phyloP scores from a whole-genome alignment of 768 basidiomycete genomes.

The Termitomyces bulborhizus region DNA sequence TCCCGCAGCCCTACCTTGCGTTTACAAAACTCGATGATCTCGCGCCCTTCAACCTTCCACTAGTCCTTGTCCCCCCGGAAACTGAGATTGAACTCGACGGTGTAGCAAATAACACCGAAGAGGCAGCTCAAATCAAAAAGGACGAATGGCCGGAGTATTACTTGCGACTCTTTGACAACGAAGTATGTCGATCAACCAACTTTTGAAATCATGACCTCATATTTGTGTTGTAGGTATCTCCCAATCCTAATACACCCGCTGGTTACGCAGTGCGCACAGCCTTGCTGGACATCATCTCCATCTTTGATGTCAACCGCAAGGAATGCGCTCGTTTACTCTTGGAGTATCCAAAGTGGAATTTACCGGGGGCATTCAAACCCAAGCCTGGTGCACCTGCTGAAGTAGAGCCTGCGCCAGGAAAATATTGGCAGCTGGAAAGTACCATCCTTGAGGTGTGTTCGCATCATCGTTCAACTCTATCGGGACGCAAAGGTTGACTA shows the following conservation, averaged over 20 bases:
- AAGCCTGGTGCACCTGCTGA: conserved; percentile 54
- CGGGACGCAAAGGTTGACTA: not conserved
- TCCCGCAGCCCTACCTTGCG: conserved; percentile 60
- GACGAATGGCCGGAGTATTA: conserved; percentile 80
- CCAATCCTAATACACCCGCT: conserved; percentile 62
- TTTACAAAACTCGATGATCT: conserved; percentile 38
- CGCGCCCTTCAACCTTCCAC: conserved; percentile 62
- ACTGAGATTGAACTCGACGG: conserved; percentile 69
- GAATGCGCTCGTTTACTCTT: conserved; percentile 86
- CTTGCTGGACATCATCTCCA: conserved; percentile 72
- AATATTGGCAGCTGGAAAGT: conserved; percentile 86
- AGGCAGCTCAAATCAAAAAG: conserved; percentile 68
- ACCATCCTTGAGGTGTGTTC: conserved; percentile 72
- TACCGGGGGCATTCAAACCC: conserved; percentile 80
- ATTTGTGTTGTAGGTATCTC: conserved; percentile 54
- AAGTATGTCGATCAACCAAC: conserved; percentile 24
- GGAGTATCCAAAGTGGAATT: conserved; percentile 80
- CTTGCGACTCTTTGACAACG: conserved; percentile 59
- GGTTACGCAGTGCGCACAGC: conserved; percentile 78
- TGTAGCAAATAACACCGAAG: conserved; percentile 60
- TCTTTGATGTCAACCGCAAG: conserved; percentile 95
- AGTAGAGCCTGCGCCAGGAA: conserved; percentile 47
- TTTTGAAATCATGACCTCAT: not conserved
- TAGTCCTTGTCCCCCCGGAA: conserved; percentile 83
- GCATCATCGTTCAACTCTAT: not conserved